These are phyloP conservation scores for Elymus sibiricus DNA, from an alignment of 176 grass and related monocot genomes.

Conservation along the genomic window DNA sequence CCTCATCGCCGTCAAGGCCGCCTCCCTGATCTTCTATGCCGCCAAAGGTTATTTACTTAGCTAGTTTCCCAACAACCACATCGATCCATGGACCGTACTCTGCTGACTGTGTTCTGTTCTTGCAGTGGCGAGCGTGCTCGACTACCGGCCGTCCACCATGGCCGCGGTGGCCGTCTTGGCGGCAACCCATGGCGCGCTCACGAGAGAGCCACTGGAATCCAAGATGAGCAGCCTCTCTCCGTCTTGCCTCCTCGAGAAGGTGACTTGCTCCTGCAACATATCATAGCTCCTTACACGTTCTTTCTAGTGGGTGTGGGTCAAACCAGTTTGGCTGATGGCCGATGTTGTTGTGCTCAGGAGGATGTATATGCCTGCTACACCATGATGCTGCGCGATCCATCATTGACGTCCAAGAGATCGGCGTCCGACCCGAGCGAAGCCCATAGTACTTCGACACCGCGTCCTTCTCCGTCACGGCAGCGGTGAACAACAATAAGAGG, in stretches of 20 bases:
- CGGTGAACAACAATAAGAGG: conserved; percentile 16
- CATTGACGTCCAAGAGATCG: conserved; percentile 17
- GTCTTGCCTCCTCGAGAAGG: conserved; percentile 48
- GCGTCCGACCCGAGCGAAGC: not conserved
- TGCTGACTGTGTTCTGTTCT: not conserved
- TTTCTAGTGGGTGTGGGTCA: too few species aligned
- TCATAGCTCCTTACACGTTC: not conserved
- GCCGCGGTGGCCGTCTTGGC: conserved; percentile 51
- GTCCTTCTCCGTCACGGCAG: not conserved
- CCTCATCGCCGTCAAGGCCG: conserved; percentile 12
- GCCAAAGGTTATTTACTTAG: conserved; percentile 15
- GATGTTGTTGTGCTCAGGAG: conserved; percentile 28
- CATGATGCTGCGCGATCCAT: conserved; percentile 26
- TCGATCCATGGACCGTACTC: not conserved
- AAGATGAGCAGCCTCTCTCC: conserved; percentile 29
- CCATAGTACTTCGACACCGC: not conserved
- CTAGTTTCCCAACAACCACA: too few species aligned
- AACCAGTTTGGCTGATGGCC: not conserved
- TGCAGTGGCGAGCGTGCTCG: conserved; percentile 40
- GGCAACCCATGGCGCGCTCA: conserved; percentile 27
- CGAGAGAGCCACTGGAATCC: conserved; percentile 33
- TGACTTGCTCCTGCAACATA: not conserved
- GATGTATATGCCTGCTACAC: conserved; percentile 54
- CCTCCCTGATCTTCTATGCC: conserved; percentile 28
- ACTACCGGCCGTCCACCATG: conserved; percentile 49